Percentiles rank a stretch among this genome's conserved stretches.
phyloP scores from a whole-genome alignment of 306 rosid genomes.

The Quercus glauca region DNA sequence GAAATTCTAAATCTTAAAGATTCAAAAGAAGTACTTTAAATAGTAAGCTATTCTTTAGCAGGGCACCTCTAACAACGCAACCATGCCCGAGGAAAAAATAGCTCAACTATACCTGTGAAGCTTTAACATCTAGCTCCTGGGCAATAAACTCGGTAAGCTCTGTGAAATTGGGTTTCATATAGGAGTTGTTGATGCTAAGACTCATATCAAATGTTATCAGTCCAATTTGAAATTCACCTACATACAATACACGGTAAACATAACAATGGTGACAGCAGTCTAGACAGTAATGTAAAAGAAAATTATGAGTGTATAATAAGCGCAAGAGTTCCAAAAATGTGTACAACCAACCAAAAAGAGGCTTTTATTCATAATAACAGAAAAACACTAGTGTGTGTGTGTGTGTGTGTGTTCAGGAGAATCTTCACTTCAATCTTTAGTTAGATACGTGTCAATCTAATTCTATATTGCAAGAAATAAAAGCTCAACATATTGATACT shows the following conservation, averaged over 20 bases:
- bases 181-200: conserved; percentile 60
- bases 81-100: conserved; percentile 25
- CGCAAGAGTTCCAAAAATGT: background rate
- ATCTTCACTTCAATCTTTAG: background rate
- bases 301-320: background rate
- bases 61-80: background rate
- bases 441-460: background rate
- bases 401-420: background rate
- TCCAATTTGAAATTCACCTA: conserved; percentile 68
- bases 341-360: background rate
- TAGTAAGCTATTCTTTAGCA: background rate
- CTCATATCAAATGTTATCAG: conserved; percentile 57
- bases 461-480: background rate
- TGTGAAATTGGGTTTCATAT: conserved; percentile 62
- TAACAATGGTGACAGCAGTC: conserved; percentile 12
- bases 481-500: background rate
- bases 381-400: background rate
- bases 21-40: background rate
- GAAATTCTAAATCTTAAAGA: background rate
- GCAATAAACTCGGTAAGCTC: conserved; percentile 69
- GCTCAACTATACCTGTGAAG: conserved; percentile 62
- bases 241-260: background rate
- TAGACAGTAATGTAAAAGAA: background rate
- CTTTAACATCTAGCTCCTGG: conserved; percentile 57
- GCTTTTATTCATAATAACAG: background rate